phyloP scores from a whole-genome alignment of 2,329 filamentous ascomycete species.

The Aspergillus sojae region DNA sequence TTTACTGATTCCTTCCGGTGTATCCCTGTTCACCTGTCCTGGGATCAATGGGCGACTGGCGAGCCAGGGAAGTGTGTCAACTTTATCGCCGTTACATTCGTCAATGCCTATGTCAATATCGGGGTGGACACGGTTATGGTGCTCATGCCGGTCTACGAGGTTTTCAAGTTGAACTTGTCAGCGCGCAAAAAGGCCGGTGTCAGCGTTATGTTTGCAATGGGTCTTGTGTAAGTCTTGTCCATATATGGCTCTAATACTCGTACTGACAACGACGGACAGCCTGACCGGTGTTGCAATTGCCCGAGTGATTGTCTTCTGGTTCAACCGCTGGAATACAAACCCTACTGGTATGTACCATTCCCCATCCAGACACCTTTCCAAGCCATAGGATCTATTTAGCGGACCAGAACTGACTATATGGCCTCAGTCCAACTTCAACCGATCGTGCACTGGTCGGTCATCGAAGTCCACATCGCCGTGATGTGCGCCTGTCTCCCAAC shows the following conservation, averaged over 20 bases:
- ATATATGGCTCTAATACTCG: not conserved
- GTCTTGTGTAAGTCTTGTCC: constrained; percentile 17
- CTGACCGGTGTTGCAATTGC: constrained; percentile 29
- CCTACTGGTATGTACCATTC: constrained; percentile 13
- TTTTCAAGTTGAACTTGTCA: constrained; percentile 23
- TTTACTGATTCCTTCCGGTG: constrained; percentile 23
- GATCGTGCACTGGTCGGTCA: constrained; percentile 32
- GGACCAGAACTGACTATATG: not conserved
- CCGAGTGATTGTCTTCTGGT: constrained; percentile 30
- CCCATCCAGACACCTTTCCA: no score
- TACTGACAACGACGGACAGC: constrained; percentile 6
- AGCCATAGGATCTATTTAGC: no score
- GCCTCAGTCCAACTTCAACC: constrained; percentile 23
- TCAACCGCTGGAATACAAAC: constrained; percentile 25
- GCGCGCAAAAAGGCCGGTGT: constrained; percentile 22
- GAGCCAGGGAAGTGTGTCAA: constrained; percentile 22
- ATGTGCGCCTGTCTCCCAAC: constrained; percentile 31
- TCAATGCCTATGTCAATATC: constrained; percentile 25
- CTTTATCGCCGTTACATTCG: constrained; percentile 20
- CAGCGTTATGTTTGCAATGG: constrained; percentile 22
- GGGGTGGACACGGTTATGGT: constrained; percentile 24
- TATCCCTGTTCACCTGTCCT: constrained; percentile 23
- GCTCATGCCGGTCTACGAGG: constrained; percentile 25
- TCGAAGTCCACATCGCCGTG: constrained; percentile 31
- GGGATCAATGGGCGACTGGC: constrained; percentile 19